Evolutionary conservation across 1,139 yeast genomes (phyloP), one percentile per base, ranked within the genome.

Genomic region (Suhomyces choctaworum): DNA sequence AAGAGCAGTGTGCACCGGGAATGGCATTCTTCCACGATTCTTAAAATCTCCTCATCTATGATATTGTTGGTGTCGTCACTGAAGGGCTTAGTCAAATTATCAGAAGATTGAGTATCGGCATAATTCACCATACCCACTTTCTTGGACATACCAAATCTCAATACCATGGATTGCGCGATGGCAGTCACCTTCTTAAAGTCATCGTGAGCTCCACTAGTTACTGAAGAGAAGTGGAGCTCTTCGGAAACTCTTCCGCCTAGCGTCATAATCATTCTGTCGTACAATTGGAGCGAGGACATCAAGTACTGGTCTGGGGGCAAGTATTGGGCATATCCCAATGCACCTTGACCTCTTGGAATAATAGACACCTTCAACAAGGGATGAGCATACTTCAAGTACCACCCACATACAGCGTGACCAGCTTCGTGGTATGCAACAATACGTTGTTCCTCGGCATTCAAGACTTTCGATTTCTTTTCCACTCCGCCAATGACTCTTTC

Each of bases 351-450:
- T 56, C 97, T 80, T 35, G 98, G 98, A 45, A 92, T 88, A 52
- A 92, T 92, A 5, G 97, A 87, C 12, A 92, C 98, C 64, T 92
- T 92, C 47, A 92, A 76, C 44, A 92, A 69, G 7, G 98, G 98
- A 56, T 89, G 96, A 2, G 97, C 96, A 62, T 75, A 76, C 63
- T 81, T 78, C 53, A 92, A 73, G 57, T 67, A 89, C 98, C 98
- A 92, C 9, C 98, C 98, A 64, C 97, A 90, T 41, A 92, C 80
- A 4, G 98, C 98, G 62, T 92, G 98, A 0, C 98, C 98, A 2
- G 98, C 98, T 64, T 92, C 98, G 58, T 92, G 98, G 56, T 87
- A 94, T 0, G 98, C 98, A 39, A 92, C 97, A 31, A 88, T 80
- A 44, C 69, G 80, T 62, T 88, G 86, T 62, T 92, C 97, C 41